These are phyloP conservation scores for Lunularia cruciata DNA, from an alignment of 225 moss, liverwort and hornwort species.

Conservation along the genomic window DNA sequence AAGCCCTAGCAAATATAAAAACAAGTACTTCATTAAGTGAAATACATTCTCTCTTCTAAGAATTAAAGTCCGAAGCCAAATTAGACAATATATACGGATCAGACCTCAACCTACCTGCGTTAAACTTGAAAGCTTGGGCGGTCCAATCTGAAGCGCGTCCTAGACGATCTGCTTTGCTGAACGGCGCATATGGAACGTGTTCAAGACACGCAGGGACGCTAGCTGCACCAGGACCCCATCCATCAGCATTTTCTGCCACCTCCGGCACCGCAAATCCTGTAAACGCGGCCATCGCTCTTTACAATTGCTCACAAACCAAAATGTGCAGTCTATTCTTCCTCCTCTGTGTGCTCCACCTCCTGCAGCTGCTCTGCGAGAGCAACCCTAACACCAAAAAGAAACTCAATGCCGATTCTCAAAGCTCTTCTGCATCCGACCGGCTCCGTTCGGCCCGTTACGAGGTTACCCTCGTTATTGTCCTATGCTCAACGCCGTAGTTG, in stretches of 20 bases:
- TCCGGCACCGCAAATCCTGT: slow-evolving; percentile 71
- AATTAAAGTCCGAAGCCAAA: too few species aligned
- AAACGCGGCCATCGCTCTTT: background rate
- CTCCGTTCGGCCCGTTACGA: too few species aligned
- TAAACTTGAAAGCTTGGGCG: slow-evolving; percentile 84
- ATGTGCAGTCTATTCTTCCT: background rate
- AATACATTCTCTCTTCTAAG: too few species aligned
- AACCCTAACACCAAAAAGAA: slow-evolving; percentile 8
- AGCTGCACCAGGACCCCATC: slow-evolving; percentile 92
- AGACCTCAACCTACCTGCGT: slow-evolving; percentile 20
- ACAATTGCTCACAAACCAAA: background rate
- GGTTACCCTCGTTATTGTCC: too few species aligned
- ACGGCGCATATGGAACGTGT: slow-evolving; percentile 96
- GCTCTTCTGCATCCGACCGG: too few species aligned
- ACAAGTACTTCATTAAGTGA: too few species aligned
- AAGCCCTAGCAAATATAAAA: too few species aligned
- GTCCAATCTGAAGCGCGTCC: slow-evolving; percentile 98
- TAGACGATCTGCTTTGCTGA: slow-evolving; percentile 91
- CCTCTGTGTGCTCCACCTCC: background rate
- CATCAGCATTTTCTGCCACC: slow-evolving; percentile 88
- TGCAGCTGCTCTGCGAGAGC: background rate
- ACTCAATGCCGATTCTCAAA: background rate
- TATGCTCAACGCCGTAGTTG: too few species aligned
- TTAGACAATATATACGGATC: too few species aligned
- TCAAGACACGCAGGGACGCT: slow-evolving; percentile 78